Evolutionary conservation across 108 stramenopile genomes (phyloP), one percentile per base, ranked within the genome.

Genomic region (Pinguiococcus pyrenoidosus): DNA sequence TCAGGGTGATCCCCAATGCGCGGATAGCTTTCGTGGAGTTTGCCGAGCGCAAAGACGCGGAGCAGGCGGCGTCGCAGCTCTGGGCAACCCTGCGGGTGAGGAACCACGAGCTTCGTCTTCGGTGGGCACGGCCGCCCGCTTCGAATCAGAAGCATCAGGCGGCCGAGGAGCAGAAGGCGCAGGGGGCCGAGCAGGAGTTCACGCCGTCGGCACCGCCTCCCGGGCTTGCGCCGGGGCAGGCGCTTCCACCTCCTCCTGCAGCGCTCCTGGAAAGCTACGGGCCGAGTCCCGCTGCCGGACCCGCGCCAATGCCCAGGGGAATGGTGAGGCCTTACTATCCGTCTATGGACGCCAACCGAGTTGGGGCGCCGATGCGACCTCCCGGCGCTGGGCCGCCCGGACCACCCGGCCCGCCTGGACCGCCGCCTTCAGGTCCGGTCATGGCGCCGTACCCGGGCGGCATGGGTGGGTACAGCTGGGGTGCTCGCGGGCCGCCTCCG

Each of bases 1-100:
- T 91, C n/a, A 56, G 83, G 37, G 66, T 85, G 42, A 64, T 69
- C 9, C 74, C 79, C 28, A 72, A 73, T 44, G 79, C 79, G 2
- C 63, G 68, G 14, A 77, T 73, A 13, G 54, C 38, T 10, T 87
- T 91, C 70, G 79, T 91, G 14, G 89, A 91, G 57, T 91, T 79
- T 56, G 79, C 81, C n/a, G 62, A 78, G 10, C 78, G 82, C 13
- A 78, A 80, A 41, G 79, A 79, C 4, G 66, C 84, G 2, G 81
- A 87, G 53, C 64, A 79, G 29, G 89, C 89, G 8, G 78, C 81
- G 54, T 69, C 75, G 34, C 59, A 64, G 29, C 74, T 78, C 60
- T 78, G 74, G 6, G 18, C 13, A 7, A 32, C 32, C 16, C 48
- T 32, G 6, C 2, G 0, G 5, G 3, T 49, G 17, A 27, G 18